Evolutionary conservation across 2,329 filamentous ascomycete genomes (phyloP).

Genomic region (Colletotrichum viniferum): DNA sequence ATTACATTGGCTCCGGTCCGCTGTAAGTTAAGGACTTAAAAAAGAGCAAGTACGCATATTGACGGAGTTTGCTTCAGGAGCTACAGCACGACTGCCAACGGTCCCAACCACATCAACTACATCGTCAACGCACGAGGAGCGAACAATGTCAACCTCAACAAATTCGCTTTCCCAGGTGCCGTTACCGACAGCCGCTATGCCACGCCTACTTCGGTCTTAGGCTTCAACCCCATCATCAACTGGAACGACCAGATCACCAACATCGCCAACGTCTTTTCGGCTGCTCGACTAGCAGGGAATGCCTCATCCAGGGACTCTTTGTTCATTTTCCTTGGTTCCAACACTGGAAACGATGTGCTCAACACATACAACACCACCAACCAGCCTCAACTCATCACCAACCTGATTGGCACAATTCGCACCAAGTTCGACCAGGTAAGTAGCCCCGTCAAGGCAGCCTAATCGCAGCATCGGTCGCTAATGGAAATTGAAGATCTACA

Average conservation of each 20-base stretch:
- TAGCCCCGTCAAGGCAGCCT: not conserved
- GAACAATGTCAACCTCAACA: not conserved
- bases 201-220: not conserved
- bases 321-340: constrained; percentile 4
- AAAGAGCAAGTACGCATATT: accelerated
- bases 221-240: not conserved
- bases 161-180: not conserved
- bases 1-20: not conserved
- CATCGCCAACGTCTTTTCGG: not conserved
- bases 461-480: not conserved
- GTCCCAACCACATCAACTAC: not conserved
- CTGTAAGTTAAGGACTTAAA: not conserved
- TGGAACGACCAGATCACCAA: not conserved
- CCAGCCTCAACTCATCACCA: not conserved
- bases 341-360: not conserved
- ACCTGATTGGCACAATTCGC: not conserved
- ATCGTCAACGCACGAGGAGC: not conserved
- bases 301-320: not conserved
- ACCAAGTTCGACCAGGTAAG: not conserved
- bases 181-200: not conserved
- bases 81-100: not conserved
- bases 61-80: not conserved
- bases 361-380: constrained; percentile 7
- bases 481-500: not conserved
- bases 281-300: not conserved